These are phyloP conservation scores for Coemansia pectinata DNA, from an alignment of 192 early-diverging fungal species.

Conservation along the genomic window DNA sequence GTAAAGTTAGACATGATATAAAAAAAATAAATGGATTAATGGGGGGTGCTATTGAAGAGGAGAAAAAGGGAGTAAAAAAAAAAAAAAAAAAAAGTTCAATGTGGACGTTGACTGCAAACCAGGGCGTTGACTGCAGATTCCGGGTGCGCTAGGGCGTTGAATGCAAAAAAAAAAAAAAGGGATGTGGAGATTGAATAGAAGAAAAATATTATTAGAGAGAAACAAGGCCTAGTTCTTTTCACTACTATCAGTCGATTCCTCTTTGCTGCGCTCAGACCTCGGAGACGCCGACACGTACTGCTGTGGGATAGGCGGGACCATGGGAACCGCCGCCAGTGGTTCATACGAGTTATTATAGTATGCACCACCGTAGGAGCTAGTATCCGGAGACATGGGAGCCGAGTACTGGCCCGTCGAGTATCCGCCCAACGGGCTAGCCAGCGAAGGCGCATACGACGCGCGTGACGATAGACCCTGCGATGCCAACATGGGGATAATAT, in stretches of 20 bases:
- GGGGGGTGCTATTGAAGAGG: neutral
- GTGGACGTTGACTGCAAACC: neutral
- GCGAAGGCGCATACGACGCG: conserved; percentile 6
- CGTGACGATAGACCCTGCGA: conserved; percentile 31
- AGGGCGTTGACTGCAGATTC: neutral
- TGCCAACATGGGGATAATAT: conserved; percentile 45
- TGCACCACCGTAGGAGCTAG: neutral
- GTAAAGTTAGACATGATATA: neutral
- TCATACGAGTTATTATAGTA: conserved; percentile 2
- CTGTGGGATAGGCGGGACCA: conserved; percentile 19
- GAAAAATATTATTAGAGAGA: neutral
- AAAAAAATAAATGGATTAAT: neutral
- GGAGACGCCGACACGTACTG: conserved; percentile 27
- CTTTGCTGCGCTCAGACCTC: conserved; percentile 12
- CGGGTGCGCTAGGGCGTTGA: too few relatives aligned
- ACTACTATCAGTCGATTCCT: neutral
- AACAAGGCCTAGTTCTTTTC: conserved; percentile 5
- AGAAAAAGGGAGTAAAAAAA: neutral
- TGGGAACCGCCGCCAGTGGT: conserved; percentile 1
- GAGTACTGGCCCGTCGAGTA: neutral
- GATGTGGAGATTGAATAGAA: neutral
- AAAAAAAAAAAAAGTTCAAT: neutral
- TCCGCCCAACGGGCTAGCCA: conserved; percentile 17
- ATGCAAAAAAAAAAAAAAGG: neutral
- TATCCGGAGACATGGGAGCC: conserved; percentile 15